A percentile compares a stretch with the other conserved stretches of the same genome.
Evolutionary conservation across 768 basidiomycete genomes (phyloP).

Genomic region (Mycena latifolia): DNA sequence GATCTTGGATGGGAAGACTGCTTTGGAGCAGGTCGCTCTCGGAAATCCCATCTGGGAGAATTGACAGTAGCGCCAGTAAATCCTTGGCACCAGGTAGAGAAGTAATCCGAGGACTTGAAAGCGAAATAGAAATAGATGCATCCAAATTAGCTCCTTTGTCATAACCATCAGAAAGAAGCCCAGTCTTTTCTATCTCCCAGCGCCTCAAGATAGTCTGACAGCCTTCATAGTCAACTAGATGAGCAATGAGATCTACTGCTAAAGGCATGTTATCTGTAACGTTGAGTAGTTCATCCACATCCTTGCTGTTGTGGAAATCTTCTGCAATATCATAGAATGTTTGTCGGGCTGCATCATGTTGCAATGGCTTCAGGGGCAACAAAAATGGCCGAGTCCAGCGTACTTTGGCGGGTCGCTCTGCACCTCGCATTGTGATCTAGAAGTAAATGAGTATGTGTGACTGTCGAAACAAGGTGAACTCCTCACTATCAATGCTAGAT

Average conservation of each 20-base stretch:
- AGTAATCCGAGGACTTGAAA: not conserved
- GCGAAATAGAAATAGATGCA: not conserved
- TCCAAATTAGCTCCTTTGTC: not conserved
- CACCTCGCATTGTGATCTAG: constrained; percentile 1
- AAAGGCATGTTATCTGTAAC: not conserved
- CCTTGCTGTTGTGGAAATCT: not conserved
- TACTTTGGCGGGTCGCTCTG: too few species aligned
- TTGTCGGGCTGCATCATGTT: too few species aligned
- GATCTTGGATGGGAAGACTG: not conserved
- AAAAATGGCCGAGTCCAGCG: too few species aligned
- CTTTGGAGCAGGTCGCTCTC: not conserved
- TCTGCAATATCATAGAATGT: too few species aligned
- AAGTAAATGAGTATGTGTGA: not conserved
- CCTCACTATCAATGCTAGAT: not conserved
- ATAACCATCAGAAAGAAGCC: not conserved
- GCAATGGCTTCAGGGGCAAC: too few species aligned
- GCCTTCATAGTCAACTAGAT: not conserved
- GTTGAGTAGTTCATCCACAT: not conserved
- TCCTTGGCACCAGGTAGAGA: not conserved
- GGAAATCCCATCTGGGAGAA: not conserved
- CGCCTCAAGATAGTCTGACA: not conserved
- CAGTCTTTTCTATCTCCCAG: not conserved
- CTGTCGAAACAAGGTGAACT: too few species aligned
- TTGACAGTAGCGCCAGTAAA: not conserved
- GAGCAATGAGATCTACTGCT: not conserved